Evolutionary conservation across 2,329 filamentous ascomycete genomes (phyloP).

Genomic region (Leptodontidium sp.): DNA sequence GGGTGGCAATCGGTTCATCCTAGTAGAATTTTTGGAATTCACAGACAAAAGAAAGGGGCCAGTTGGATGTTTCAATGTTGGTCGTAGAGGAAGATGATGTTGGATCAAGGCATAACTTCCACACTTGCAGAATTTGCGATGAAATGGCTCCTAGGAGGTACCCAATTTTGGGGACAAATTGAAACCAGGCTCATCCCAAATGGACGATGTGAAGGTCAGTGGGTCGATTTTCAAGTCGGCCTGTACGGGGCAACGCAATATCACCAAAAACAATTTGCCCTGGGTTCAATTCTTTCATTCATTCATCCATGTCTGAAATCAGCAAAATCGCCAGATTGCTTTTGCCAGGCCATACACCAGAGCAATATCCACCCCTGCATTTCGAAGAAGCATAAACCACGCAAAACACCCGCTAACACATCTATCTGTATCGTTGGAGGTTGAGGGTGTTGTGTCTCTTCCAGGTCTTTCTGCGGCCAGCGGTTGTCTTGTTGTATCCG

Average conservation of each 20-base stretch:
- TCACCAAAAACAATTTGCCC: slow-evolving; percentile 8
- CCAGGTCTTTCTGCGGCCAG: slow-evolving; percentile 99
- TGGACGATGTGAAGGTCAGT: neutral
- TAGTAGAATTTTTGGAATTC: neutral
- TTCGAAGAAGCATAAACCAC: slow-evolving; percentile 39
- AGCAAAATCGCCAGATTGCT: slow-evolving; percentile 37
- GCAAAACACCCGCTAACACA: slow-evolving; percentile 42
- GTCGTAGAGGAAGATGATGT: too few species aligned
- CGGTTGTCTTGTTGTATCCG: slow-evolving; percentile 97
- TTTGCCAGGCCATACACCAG: slow-evolving; percentile 38
- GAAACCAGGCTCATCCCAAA: too few species aligned
- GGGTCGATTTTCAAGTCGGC: neutral
- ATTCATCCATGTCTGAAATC: slow-evolving; percentile 37
- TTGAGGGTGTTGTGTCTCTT: slow-evolving; percentile 99
- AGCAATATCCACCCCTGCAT: slow-evolving; percentile 38
- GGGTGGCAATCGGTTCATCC: neutral
- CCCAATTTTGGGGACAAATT: too few species aligned
- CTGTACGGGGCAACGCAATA: neutral
- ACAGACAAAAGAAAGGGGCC: neutral
- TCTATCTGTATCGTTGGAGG: slow-evolving; percentile 96
- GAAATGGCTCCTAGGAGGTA: too few species aligned
- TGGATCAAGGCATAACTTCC: neutral
- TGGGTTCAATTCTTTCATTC: slow-evolving; percentile 30
- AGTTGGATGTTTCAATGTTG: too few species aligned
- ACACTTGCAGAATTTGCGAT: neutral